A percentile compares a stretch with the other conserved stretches of the same genome.
phyloP scores from a whole-genome alignment of 2,329 filamentous ascomycete genomes.

The Aspergillus versicolor region DNA sequence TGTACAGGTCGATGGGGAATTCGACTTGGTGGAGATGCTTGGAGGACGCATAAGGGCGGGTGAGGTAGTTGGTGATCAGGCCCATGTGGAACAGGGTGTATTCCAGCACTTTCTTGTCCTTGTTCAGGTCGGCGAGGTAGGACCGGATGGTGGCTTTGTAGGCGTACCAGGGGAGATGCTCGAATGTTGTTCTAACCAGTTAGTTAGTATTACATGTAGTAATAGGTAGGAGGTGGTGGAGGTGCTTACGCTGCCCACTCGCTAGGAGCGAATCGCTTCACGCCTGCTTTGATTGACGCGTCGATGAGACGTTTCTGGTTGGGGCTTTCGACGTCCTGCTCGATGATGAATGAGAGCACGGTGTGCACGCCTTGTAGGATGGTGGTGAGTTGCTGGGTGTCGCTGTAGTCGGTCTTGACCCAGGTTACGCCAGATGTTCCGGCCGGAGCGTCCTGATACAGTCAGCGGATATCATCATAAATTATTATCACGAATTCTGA shows the following conservation, averaged over 20 bases:
- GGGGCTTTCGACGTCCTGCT: background rate
- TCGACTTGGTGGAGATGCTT: background rate
- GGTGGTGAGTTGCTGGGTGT: background rate
- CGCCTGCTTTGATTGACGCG: constrained; percentile 6
- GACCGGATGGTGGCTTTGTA: constrained; percentile 5
- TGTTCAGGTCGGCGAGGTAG: constrained; percentile 9
- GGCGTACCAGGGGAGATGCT: constrained; percentile 6
- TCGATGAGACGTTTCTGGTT: constrained; percentile 7
- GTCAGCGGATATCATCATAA: background rate
- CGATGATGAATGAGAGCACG: constrained; percentile 6
- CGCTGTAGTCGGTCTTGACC: constrained; percentile 3
- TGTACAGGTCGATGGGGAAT: background rate
- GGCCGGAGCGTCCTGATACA: background rate
- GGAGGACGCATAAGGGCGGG: background rate
- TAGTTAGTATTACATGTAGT: too few relatives aligned
- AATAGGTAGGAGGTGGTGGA: too few relatives aligned
- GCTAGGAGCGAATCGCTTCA: constrained; percentile 13
- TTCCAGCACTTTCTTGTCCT: constrained; percentile 9
- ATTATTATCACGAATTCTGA: too few relatives aligned
- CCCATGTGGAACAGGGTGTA: constrained; percentile 14
- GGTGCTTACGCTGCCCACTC: constrained; percentile 7
- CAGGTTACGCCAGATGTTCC: background rate
- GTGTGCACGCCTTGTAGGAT: constrained; percentile 6
- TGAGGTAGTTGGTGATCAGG: constrained; percentile 6
- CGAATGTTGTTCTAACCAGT: background rate